Conservation (phyloP, 768 basidiomycete genomes). For the Kwoniella dendrophila region DNA sequence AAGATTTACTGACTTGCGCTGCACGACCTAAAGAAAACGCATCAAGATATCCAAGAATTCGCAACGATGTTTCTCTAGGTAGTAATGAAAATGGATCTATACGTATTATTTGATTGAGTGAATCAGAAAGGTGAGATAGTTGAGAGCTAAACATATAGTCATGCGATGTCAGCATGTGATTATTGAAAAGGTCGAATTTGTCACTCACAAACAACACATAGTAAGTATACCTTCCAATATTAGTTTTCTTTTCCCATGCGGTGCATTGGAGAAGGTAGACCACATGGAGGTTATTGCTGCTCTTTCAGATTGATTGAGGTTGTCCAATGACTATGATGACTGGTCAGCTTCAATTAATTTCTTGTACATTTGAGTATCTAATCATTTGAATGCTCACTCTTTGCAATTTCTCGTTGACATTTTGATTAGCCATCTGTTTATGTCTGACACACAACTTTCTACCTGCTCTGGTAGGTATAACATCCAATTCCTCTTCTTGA, state of each 20-base stretch:
- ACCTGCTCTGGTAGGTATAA: constrained; percentile 44
- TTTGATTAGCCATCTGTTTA: constrained; percentile 95
- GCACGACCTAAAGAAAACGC: constrained; percentile 91
- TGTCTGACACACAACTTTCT: constrained; percentile 89
- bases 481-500: constrained; percentile 29
- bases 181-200: background rate
- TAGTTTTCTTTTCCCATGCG: constrained; percentile 84
- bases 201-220: constrained; percentile 84
- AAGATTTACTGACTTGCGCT: constrained; percentile 81
- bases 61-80: constrained; percentile 85
- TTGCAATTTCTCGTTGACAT: constrained; percentile 87
- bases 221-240: constrained; percentile 96
- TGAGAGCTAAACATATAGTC: constrained; percentile 66
- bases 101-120: constrained; percentile 86
- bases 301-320: constrained; percentile 79
- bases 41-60: constrained; percentile 83
- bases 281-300: constrained; percentile 88
- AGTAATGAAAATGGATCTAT: constrained; percentile 91
- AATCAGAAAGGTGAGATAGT: constrained; percentile 90
- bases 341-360: background rate
- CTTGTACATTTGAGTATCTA: background rate
- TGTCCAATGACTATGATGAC: constrained; percentile 75
- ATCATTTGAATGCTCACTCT: constrained; percentile 68
- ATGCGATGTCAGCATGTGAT: background rate
- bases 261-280: constrained; percentile 94